Base-by-base conservation (phyloP, 1,139 yeast species). In the Tardiomyces depauwii region DNA sequence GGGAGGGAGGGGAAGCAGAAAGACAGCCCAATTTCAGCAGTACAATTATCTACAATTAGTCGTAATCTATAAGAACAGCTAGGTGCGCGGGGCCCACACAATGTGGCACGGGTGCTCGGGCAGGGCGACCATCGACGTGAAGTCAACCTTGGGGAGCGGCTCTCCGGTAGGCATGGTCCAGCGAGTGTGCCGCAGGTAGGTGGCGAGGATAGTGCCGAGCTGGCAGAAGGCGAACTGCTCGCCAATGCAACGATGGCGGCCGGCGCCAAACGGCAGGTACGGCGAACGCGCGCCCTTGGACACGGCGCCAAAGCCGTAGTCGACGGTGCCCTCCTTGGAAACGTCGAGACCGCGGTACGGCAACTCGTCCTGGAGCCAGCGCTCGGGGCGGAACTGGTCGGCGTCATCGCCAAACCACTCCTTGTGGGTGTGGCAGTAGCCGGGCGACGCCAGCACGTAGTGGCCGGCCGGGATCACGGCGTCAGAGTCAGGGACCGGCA, bases 201-300 rank as follows among this genome's bases (percentile, higher is more conserved):
- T 77, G 38, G 88, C 71, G 62, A 93, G 72, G 51, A 91, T 74
- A 47, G 94, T 82, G 47, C 96, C 96, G 58, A 91, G 77, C 71
- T 91, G 99, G 55, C 83, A 81, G 65, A 82, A 87, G 41, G 99
- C 99, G 71, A 91, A 91, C 64, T 89, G 97, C 69, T 91, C 99
- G 60, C 99, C 99, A 61, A 91, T 88, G 71, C 99, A 91, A 71
- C 98, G 83, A 66, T 91, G 99, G 74, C 99, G 85, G 55, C 99
- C 99, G 66, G 97, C 98, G 57, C 98, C 98, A 61, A 91, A 91
- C 47, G 98, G 98, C 64, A 91, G 77, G 68, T 87, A 93, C 47
- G 98, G 96, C 44, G 96, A 86, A 21, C 85, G 71, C 41, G 91
- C 97, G 68, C 97, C 98, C 70, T 91, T 91, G 45, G 95, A 80